A percentile compares a stretch with the other conserved stretches of the same genome.
Evolutionary conservation across 495 filamentous ascomycete genomes (phyloP).

Genomic region (Hypoxylon perforatum): DNA sequence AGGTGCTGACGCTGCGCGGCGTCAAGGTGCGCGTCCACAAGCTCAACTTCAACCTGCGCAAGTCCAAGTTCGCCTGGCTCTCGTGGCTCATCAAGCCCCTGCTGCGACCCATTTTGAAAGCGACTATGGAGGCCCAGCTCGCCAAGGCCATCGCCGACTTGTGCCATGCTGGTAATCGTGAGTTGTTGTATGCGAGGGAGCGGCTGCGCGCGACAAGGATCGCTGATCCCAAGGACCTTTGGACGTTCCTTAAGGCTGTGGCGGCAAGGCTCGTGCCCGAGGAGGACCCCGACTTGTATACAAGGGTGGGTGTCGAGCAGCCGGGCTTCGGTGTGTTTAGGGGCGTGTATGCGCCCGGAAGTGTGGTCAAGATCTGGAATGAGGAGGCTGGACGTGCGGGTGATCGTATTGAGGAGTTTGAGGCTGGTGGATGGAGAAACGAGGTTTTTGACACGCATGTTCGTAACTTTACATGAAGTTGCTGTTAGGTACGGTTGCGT

Average conservation of each 20-base stretch:
- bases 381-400: slow-evolving; percentile 76
- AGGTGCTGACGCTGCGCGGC: slow-evolving; percentile 79
- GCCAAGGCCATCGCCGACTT: slow-evolving; percentile 74
- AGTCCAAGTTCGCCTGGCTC: slow-evolving; percentile 78
- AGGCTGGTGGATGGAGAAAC: slow-evolving; percentile 86
- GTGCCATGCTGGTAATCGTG: slow-evolving; percentile 80
- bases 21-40: slow-evolving; percentile 88
- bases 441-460: slow-evolving; percentile 80
- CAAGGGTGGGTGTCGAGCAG: slow-evolving; percentile 71
- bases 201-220: slow-evolving; percentile 86
- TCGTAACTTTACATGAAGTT: slow-evolving; percentile 24
- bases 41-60: slow-evolving; percentile 78
- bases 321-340: slow-evolving; percentile 77
- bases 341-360: slow-evolving; percentile 87
- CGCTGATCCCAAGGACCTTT: slow-evolving; percentile 79
- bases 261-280: slow-evolving; percentile 75
- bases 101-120: slow-evolving; percentile 81
- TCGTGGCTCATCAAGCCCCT: slow-evolving; percentile 88
- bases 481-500: neutral
- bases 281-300: slow-evolving; percentile 78
- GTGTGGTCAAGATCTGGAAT: slow-evolving; percentile 86
- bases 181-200: slow-evolving; percentile 87
- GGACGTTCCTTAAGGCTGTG: slow-evolving; percentile 84
- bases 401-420: slow-evolving; percentile 67
- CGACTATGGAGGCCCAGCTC: slow-evolving; percentile 80